Percentiles rank a stretch among this genome's conserved stretches.
These are phyloP conservation scores for Earliella scabrosa DNA, from an alignment of 1,284 basidiomycete species.

Conservation along the genomic window DNA sequence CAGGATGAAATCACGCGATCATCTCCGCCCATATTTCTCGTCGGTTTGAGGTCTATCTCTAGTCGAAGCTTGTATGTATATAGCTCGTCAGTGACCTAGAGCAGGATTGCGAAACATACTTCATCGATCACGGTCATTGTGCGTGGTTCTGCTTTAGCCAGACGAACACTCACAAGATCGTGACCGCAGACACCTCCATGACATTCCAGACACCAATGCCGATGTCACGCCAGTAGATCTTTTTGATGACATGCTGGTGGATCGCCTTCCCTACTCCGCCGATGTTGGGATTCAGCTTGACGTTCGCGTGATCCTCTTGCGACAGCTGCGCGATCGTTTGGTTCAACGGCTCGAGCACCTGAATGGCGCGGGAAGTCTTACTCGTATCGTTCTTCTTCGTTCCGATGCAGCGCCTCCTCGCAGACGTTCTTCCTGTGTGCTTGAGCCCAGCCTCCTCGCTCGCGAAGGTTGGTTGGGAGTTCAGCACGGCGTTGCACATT, in stretches of 20 bases:
- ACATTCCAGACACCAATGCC: conserved; percentile 90
- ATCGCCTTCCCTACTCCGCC: conserved; percentile 91
- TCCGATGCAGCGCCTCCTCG: conserved; percentile 96
- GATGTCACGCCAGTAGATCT: conserved; percentile 91
- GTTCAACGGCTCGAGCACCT: conserved; percentile 90
- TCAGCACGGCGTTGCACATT: conserved; percentile 96
- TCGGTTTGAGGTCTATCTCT: conserved; percentile 90
- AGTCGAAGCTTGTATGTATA: conserved; percentile 68
- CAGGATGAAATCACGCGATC: conserved; percentile 90
- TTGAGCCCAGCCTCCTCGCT: conserved; percentile 93
- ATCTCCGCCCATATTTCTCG: conserved; percentile 91
- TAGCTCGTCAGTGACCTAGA: background rate
- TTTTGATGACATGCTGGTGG: conserved; percentile 94
- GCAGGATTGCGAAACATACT: conserved; percentile 47
- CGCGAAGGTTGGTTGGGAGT: conserved; percentile 94
- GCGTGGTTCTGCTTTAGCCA: conserved; percentile 97
- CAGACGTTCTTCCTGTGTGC: conserved; percentile 95
- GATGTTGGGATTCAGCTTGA: conserved; percentile 91
- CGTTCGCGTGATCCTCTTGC: conserved; percentile 80
- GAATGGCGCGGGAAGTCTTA: conserved; percentile 97
- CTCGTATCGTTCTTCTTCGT: conserved; percentile 97
- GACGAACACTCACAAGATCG: conserved; percentile 91
- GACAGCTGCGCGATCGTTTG: conserved; percentile 86
- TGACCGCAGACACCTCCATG: conserved; percentile 90
- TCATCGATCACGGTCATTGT: conserved; percentile 91